Percentiles rank a stretch among this genome's conserved stretches.
Evolutionary conservation across 257 asterid species (phyloP).

Genomic region (Verbena officinalis): DNA sequence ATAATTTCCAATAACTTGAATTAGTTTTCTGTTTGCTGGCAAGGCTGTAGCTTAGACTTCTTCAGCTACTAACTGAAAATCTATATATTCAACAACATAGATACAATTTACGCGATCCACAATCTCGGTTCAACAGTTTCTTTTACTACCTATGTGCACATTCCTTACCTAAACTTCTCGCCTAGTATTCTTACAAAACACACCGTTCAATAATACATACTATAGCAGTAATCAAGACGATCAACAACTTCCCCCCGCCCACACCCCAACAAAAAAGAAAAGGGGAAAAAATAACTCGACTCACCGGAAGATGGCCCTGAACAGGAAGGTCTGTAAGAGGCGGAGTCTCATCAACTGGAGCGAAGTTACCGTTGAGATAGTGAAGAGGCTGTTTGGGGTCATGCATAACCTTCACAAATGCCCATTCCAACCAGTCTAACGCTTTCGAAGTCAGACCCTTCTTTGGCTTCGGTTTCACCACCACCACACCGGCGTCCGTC

Average conservation of each 20-base stretch:
- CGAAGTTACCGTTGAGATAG: conserved; percentile 78
- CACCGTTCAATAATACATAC: background rate
- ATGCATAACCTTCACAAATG: conserved; percentile 70
- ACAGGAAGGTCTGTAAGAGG: conserved; percentile 71
- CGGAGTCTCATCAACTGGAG: conserved; percentile 88
- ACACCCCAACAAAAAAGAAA: background rate
- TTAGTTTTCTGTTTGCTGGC: conserved; percentile 10
- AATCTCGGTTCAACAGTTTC: background rate
- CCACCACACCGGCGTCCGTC: conserved; percentile 46
- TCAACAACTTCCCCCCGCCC: background rate
- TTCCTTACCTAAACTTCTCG: background rate
- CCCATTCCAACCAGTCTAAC: conserved; percentile 74
- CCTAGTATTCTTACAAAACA: background rate
- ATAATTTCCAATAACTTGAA: conserved; percentile 1
- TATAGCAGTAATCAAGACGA: background rate
- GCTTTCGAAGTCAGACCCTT: conserved; percentile 68
- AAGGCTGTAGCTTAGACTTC: conserved; percentile 14
- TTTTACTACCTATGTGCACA: background rate
- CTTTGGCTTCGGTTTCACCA: conserved; percentile 73
- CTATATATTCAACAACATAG: background rate
- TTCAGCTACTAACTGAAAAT: conserved; percentile 13
- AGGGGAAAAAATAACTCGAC: conserved; percentile 30
- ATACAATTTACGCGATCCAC: background rate
- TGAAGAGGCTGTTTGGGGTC: conserved; percentile 69
- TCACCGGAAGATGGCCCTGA: conserved; percentile 79